Evolutionary conservation across 768 basidiomycete species (phyloP), one percentile per base, ranked within the genome.

Genomic region (Grammothele lineata): DNA sequence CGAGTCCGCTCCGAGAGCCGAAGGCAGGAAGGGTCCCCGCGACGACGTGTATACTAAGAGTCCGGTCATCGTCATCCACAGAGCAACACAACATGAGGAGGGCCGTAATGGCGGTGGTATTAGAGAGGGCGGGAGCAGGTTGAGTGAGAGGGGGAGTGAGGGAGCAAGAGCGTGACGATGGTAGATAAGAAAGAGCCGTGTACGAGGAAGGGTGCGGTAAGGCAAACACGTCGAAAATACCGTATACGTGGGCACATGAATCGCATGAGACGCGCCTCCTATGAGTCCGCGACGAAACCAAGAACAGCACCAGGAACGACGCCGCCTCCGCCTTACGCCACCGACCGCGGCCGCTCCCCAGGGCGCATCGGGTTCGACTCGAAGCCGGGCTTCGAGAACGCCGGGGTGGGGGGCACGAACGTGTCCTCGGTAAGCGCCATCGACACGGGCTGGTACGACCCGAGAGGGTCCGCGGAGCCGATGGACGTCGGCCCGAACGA

Each of bases 381-480:
- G 43, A 51, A 54, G 51, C 57, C 58, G 5, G 56, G 57, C 44
- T 56, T 54, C 22, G 55, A 50, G 61, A 66, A 68, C 12, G 65
- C 58, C 2, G 68, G 65, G 4, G 60, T 60, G 26, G 67, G 67
- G 25, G 67, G 65, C 7, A 62, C 59, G 53, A 68, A 68, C 17
- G 67, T 64, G 57, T 68, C 67, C 17, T 67, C 67, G 18, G 62
- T 62, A 40, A 66, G 58, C 32, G 66, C 65, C 62, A 82, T 80
- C 19, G 86, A 87, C 43, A 89, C 84, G 2, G 87, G 86, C 58
- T 86, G 70, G 60, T 89, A 89, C n/a, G 66, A 61, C 1, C 65
- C 48, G 41, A 47, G 35, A 49, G 42, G 40, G 54, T 38, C 62
- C 54, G 45, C 57, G 37, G 25, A 42, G 17, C 22, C 46, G 9